Conservation (phyloP, 2,329 filamentous ascomycete genomes). For the Penicillium paneum region DNA sequence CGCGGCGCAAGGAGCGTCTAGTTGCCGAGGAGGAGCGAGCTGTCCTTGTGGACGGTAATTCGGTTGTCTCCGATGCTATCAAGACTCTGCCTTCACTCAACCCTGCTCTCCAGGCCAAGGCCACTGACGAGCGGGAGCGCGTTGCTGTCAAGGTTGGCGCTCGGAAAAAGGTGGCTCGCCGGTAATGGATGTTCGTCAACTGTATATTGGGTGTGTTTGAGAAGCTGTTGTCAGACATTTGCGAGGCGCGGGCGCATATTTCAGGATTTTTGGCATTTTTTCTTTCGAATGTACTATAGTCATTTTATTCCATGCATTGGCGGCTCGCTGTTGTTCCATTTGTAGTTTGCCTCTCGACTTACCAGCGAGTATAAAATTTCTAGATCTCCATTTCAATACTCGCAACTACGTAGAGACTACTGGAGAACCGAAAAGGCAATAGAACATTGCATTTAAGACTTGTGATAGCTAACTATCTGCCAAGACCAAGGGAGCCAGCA, state of each 20-base stretch:
- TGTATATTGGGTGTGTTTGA: slow-evolving; percentile 24
- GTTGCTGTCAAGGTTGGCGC: slow-evolving; percentile 28
- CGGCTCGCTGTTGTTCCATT: slow-evolving; percentile 12
- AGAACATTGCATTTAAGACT: background rate
- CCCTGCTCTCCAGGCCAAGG: slow-evolving; percentile 27
- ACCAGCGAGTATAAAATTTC: background rate
- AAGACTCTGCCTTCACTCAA: slow-evolving; percentile 33
- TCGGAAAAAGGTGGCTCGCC: slow-evolving; percentile 21
- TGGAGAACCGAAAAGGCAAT: background rate
- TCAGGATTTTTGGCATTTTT: slow-evolving; percentile 26
- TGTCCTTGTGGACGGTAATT: slow-evolving; percentile 53
- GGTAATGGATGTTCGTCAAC: slow-evolving; percentile 14
- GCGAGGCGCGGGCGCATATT: slow-evolving; percentile 35
- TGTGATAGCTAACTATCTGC: background rate
- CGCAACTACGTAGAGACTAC: background rate
- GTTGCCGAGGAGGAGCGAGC: slow-evolving; percentile 57
- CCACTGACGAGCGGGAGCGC: slow-evolving; percentile 24
- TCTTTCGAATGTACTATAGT: slow-evolving; percentile 28
- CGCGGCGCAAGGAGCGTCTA: slow-evolving; percentile 52
- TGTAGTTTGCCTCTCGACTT: background rate
- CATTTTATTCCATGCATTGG: slow-evolving; percentile 23
- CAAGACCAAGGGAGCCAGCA: background rate
- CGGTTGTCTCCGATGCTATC: slow-evolving; percentile 38
- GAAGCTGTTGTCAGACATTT: slow-evolving; percentile 31
- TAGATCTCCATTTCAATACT: background rate